Base-by-base conservation (phyloP, 2,329 filamentous ascomycete species). In the Fusarium sarcochroum region DNA sequence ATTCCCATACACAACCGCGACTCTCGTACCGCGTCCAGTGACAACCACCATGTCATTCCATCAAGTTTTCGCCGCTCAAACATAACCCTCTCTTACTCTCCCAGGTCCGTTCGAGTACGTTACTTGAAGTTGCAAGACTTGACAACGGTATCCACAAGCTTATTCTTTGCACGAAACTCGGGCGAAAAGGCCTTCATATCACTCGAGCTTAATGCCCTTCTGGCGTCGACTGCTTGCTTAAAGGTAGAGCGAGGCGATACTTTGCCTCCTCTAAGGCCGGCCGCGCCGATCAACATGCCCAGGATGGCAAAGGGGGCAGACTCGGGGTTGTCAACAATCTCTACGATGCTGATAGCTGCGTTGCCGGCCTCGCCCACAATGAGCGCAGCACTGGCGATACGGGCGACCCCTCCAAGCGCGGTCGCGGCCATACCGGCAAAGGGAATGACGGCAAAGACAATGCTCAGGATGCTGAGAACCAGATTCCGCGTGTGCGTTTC, bases 391-490 rank as follows among this genome's bases (percentile, higher is more conserved):
- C 50, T 25, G 6, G 68, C 68, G 4, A 53, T 14, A 6, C 32
- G 32, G 8, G 48, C 15, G 2, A 23, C 55, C 7, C 23, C 55
- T 20, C 55, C 48, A 7, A 54, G n/a, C 2, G 40, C 32, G 1
- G 8, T 5, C 1, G 32, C 23, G 1, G 32, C 55, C 2, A 11
- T 0, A 8, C 40, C 48, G 0, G 30, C 48, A 7, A 58, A 58
- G 1, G 55, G 48, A 32, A 45, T 58, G 1, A 58, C 38, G 5
- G 55, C 23, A 17, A 58, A 58, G 1, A 40, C 13, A 1, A 74
- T 56, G 8, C 35, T 83, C 21, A 86, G 68, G 15, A 82, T 78
- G 30, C 54, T 48, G 14, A 76, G 15, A 25, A 77, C 69, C 2
- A 76, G 63, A 2, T 71, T 46, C 10, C 65, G 66, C 13, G 70